Conservation (phyloP, 345 rosid species). For the Streptanthus diversifolius region DNA sequence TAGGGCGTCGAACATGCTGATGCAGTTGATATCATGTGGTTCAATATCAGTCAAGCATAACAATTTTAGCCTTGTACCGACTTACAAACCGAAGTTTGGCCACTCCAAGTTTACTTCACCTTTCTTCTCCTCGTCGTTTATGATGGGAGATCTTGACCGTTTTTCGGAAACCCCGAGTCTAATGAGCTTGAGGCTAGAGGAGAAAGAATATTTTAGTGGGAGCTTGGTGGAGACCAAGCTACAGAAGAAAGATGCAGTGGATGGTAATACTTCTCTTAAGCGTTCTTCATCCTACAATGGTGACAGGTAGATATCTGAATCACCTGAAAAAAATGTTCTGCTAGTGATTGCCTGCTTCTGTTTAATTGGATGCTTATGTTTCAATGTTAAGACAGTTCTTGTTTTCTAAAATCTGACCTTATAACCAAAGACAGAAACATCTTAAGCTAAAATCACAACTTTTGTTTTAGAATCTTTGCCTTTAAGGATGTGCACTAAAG, state of each 20-base stretch:
- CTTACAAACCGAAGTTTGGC: constrained; percentile 65
- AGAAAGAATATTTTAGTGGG: constrained; percentile 90
- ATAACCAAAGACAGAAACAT: background rate
- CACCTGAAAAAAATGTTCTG: background rate
- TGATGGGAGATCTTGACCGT: constrained; percentile 79
- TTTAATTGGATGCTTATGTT: background rate
- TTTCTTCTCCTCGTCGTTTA: constrained; percentile 61
- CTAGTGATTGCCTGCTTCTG: constrained; percentile 1
- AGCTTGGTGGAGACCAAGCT: constrained; percentile 77
- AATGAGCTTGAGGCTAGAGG: constrained; percentile 68
- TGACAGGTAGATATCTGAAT: constrained; percentile 57
- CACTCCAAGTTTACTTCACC: constrained; percentile 71
- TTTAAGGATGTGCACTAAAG: background rate
- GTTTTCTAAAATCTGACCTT: background rate
- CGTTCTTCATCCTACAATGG: constrained; percentile 96
- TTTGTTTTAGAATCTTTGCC: background rate
- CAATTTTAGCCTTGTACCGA: constrained; percentile 78
- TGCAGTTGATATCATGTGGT: constrained; percentile 96
- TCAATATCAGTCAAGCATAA: constrained; percentile 92
- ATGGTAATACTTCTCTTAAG: constrained; percentile 53
- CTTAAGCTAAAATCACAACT: background rate
- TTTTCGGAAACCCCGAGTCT: constrained; percentile 75
- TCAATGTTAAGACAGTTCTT: background rate
- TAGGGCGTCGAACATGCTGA: constrained; percentile 68
- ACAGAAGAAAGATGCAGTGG: constrained; percentile 45